Percentiles rank a stretch among this genome's conserved stretches.
Evolutionary conservation across 2,329 filamentous ascomycete species (phyloP).

Genomic region (Fusarium nurragi): DNA sequence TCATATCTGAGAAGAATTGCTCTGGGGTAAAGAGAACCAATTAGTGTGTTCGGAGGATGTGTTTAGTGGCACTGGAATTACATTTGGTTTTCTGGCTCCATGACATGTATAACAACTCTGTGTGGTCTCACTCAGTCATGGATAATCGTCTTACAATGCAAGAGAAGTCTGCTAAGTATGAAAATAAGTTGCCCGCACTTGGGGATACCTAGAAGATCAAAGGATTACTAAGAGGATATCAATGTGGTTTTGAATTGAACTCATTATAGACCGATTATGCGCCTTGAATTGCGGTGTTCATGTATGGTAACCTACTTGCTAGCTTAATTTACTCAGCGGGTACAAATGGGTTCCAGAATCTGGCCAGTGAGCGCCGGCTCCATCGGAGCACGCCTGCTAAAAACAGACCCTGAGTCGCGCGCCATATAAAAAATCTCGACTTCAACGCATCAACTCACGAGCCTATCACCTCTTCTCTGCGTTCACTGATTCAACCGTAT

Average conservation of each 20-base stretch:
- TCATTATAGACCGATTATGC: not conserved
- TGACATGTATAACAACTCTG: not conserved
- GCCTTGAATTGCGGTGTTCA: conserved; percentile 8
- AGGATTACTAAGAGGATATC: too few relatives aligned
- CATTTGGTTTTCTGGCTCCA: not conserved
- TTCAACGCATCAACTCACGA: conserved; percentile 29
- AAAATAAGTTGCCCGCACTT: too few relatives aligned
- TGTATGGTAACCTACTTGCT: conserved; percentile 1
- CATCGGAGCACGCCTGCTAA: conserved; percentile 31
- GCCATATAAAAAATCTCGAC: conserved; percentile 43
- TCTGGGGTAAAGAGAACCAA: not conserved
- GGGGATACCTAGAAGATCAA: too few relatives aligned
- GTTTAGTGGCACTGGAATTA: not conserved
- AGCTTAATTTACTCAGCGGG: conserved; percentile 17
- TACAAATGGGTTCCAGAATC: conserved; percentile 28
- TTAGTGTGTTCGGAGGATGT: not conserved
- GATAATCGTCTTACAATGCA: not conserved
- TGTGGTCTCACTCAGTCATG: not conserved
- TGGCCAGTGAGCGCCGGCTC: conserved; percentile 32
- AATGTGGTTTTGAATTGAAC: too few relatives aligned
- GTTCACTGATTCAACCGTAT: not conserved
- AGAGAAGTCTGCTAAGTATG: not conserved
- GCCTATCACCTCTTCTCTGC: not conserved
- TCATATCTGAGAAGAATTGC: not conserved
- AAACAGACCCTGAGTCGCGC: conserved; percentile 32